Evolutionary conservation across 441 rosid species (phyloP), one percentile per base, ranked within the genome.

Genomic region (Manihot esculenta): DNA sequence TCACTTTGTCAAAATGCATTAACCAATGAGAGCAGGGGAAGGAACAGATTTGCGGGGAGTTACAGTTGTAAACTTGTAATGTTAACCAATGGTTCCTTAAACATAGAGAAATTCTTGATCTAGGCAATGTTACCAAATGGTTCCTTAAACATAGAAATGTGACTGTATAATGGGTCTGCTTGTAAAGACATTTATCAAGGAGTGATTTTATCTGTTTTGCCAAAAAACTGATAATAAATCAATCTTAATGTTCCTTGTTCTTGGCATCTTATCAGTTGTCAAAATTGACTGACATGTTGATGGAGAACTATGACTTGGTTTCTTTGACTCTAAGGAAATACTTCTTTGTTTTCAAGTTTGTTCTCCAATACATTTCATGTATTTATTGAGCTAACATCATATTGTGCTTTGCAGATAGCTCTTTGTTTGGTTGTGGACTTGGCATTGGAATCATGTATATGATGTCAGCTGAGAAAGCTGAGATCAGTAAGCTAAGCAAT

Each of bases 361-460:
- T 26, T 26, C 10, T 56, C 17, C 24, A 51, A 66, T 49, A 33
- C 12, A n/a, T n/a, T 35, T 49, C 24, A 8, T 38, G 14, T 66
- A 30, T 33, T 49, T 30, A 23, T 15, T 30, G 23, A 12, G 11
- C 6, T 66, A 2, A n/a, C 3, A 14, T 75, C 26, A 8, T 21
- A 11, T 69, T 51, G 44, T 72, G n/a, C 73, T 72, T 72, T 71
- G 64, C 79, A 93, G 98, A 85, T 71, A 71, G 79, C 72, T 82
- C 92, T 58, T 74, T 80, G 51, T 84, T 89, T 83, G 81, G 80
- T 27, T 82, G 89, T 72, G 90, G 91, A 18, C 84, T 93, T 74
- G 87, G 97, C 54, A 76, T 88, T 14, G 96, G 94, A 48, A 85
- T 93, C 71, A 82, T 93, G 89, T 89, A 81, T 79, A 85, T 91